Base-by-base conservation (phyloP, 208 protist species). In the Trypanosoma cruzi region DNA sequence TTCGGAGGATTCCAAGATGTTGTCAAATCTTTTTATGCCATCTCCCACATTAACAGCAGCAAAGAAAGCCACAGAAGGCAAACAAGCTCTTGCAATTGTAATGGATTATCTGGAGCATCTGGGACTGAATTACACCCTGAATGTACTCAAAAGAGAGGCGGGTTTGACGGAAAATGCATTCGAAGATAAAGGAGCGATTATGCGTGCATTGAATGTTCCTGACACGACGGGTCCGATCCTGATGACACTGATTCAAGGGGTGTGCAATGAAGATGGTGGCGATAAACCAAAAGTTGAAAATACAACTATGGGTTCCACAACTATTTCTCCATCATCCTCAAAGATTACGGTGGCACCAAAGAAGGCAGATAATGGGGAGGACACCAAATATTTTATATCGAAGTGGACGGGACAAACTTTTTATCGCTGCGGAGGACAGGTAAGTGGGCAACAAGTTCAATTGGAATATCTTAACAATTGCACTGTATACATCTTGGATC, bases 401-500 rank as follows among this genome's bases (percentile, higher is more conserved):
- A 87, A 86, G 61, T 96, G 91, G 91, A 73, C 49, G 24, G 67
- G 68, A 59, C 56, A 73, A 34, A 79, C 73, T 62, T 93, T 96
- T 66, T 65, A 88, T 68, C 92, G 92, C 7, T 60, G 18, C 34
- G 59, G 76, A 55, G 77, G 84, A 34, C 77, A 93, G 70, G 88
- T 96, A 46, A 76, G 64, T 4, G 92, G 92, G 10, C 92, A 96
- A 79, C 90, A 96, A 71, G 56, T 98, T 44, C 88, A 96, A 67
- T 48, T 98, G 50, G 86, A 97, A 71, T 89, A 96, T 63, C 79
- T 96, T 53, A 88, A 53, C 11, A 80, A 97, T 77, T 98, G 94
- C 68, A 82, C 71, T 2, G 84, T 97, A 0, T 83, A 86, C 13
- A 77, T 98, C 11, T 77, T 97, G 31, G 96, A 98, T 74, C 68